Evolutionary conservation across 306 rosid species (phyloP).

Genomic region (Prunus padus): DNA sequence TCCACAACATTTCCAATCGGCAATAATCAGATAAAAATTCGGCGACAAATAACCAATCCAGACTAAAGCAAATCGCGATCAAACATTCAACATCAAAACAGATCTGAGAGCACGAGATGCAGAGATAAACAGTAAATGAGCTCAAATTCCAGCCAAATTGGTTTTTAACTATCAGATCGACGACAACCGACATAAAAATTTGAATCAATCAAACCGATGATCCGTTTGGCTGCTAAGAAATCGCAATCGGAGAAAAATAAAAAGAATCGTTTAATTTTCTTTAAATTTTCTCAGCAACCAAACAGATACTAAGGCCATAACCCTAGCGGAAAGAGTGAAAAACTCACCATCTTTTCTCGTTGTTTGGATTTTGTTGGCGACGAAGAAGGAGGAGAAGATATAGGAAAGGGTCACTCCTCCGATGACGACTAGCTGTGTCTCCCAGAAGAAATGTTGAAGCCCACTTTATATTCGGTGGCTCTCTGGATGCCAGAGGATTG

Average conservation of each 20-base stretch:
- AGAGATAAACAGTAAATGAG: neutral
- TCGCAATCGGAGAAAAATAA: neutral
- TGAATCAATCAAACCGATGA: neutral
- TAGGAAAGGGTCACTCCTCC: slow-evolving; percentile 22
- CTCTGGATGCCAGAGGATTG: slow-evolving; percentile 3
- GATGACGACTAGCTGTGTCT: slow-evolving; percentile 12
- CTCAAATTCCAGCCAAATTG: neutral
- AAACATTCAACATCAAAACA: neutral
- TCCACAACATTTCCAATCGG: slow-evolving; percentile 4
- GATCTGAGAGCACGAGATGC: slow-evolving; percentile 15
- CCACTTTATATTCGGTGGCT: slow-evolving; percentile 13
- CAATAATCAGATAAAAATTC: neutral
- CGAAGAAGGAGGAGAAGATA: slow-evolving; percentile 16
- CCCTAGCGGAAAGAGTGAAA: neutral
- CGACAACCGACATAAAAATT: neutral
- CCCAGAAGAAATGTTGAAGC: neutral
- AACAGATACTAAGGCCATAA: neutral
- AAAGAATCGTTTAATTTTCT: neutral
- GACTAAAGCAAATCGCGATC: neutral
- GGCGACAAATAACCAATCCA: neutral
- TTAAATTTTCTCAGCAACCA: neutral
- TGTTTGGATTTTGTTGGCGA: neutral
- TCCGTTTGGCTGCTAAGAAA: neutral
- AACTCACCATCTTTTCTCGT: slow-evolving; percentile 25
- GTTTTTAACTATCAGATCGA: neutral